Conservation (phyloP, 495 filamentous ascomycete species). For the Daldinia loculata region DNA sequence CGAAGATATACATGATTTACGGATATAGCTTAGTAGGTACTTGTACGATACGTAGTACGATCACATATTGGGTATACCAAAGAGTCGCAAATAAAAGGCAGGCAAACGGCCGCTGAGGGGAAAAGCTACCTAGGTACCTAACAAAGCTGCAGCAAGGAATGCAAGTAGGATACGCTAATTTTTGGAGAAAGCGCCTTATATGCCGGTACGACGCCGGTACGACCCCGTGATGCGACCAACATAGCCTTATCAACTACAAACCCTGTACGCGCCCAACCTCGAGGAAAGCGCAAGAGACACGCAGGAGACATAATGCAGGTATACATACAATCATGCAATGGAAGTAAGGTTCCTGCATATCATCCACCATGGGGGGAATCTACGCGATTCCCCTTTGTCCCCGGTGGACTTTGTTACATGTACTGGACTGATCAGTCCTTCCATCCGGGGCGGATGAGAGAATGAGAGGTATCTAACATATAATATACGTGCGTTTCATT, state of each 20-base stretch:
- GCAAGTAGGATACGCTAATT: constrained; percentile 1
- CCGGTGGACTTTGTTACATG: neutral
- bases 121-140: no score
- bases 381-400: neutral
- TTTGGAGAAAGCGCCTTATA: constrained; percentile 21
- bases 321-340: neutral
- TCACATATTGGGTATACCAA: neutral
- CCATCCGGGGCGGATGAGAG: constrained; percentile 7
- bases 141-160: constrained; percentile 12
- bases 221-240: constrained; percentile 33
- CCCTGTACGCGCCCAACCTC: constrained; percentile 13
- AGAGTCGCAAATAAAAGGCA: neutral
- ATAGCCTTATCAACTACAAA: constrained; percentile 10
- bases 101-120: constrained; percentile 23
- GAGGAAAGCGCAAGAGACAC: constrained; percentile 16
- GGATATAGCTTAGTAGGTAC: neutral
- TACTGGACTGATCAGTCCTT: constrained; percentile 3
- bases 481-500: constrained; percentile 15
- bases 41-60: neutral
- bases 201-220: constrained; percentile 14
- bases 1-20: neutral
- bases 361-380: neutral
- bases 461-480: neutral
- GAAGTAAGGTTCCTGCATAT: constrained; percentile 1
- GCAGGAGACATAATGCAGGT: constrained; percentile 1